These are phyloP conservation scores for Aegilops sharonensis DNA, from an alignment of 176 grass and related monocot genomes.

Conservation along the genomic window DNA sequence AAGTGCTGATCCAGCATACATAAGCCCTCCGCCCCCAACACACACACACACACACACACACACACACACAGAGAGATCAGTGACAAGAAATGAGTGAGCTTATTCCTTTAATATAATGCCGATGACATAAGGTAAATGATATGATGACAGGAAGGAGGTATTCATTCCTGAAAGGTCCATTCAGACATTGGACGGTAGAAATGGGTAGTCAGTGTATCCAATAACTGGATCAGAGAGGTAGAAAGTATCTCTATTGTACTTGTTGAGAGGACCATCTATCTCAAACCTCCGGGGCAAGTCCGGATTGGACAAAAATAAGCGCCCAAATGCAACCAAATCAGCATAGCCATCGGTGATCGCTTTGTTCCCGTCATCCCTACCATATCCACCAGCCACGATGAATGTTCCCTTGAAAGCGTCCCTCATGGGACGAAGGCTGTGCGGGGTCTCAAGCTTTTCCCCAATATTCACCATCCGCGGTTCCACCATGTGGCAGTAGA, in stretches of 20 bases:
- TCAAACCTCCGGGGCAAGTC: constrained; percentile 62
- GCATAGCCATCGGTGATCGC: constrained; percentile 46
- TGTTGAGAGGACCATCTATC: constrained; percentile 56
- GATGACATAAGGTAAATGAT: too few relatives aligned
- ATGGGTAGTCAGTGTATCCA: constrained; percentile 65
- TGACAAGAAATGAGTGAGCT: too few relatives aligned
- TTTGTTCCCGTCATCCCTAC: constrained; percentile 49
- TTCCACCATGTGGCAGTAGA: constrained; percentile 18
- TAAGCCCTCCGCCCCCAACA: too few relatives aligned
- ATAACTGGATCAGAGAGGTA: constrained; percentile 60
- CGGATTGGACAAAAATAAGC: constrained; percentile 67
- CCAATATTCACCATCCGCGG: constrained; percentile 42
- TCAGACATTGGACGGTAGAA: constrained; percentile 32
- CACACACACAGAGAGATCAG: too few relatives aligned
- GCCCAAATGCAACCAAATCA: constrained; percentile 67
- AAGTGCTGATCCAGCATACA: too few relatives aligned
- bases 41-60: too few relatives aligned
- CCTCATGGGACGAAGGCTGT: constrained; percentile 46
- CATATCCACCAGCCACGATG: constrained; percentile 48
- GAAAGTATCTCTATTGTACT: constrained; percentile 64
- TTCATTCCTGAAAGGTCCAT: too few relatives aligned
- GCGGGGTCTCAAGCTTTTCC: constrained; percentile 37
- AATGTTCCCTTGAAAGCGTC: constrained; percentile 57
- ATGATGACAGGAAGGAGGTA: too few relatives aligned
- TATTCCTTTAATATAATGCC: too few relatives aligned